These are phyloP conservation scores for Oryza glumipatula DNA, from an alignment of 176 grass and related monocot genomes.

Conservation along the genomic window DNA sequence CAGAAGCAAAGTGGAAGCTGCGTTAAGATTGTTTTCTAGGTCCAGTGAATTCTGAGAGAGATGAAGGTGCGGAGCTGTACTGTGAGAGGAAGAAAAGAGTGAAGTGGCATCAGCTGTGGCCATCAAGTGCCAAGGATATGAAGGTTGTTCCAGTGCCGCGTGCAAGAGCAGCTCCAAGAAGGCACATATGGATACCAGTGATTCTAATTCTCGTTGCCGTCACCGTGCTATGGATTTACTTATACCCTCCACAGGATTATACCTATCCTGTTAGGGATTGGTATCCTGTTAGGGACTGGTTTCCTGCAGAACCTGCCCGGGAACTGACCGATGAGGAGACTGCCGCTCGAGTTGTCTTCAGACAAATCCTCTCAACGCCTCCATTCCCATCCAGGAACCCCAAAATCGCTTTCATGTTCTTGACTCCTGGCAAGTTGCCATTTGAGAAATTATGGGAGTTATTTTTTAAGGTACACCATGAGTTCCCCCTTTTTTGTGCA, in stretches of 20 bases:
- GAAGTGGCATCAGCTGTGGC: conserved; percentile 56
- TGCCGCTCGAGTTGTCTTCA: conserved; percentile 57
- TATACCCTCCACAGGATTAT: conserved; percentile 68
- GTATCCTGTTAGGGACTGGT: conserved; percentile 75
- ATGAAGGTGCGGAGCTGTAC: background rate
- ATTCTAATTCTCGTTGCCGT: conserved; percentile 45
- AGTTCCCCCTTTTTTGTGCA: background rate
- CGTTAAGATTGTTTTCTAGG: background rate
- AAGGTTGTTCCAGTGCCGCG: conserved; percentile 52
- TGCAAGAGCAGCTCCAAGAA: conserved; percentile 38
- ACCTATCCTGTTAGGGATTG: conserved; percentile 70
- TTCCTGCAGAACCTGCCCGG: conserved; percentile 57
- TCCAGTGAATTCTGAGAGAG: conserved; percentile 4
- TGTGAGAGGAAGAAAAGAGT: conserved; percentile 39
- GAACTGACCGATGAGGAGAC: conserved; percentile 73
- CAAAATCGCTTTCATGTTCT: conserved; percentile 89
- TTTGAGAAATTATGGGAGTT: conserved; percentile 88
- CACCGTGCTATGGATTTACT: conserved; percentile 56
- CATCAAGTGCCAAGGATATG: conserved; percentile 38
- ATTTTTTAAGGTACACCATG: conserved; percentile 64
- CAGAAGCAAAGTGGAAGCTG: background rate
- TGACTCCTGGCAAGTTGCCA: conserved; percentile 74
- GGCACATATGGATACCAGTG: conserved; percentile 61
- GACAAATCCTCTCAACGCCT: conserved; percentile 65
- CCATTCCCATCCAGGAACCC: conserved; percentile 53